A percentile compares a stretch with the other conserved stretches of the same genome.
These are phyloP conservation scores for Yamadazyma diddensiae DNA, from an alignment of 1,139 yeast species.

Conservation along the genomic window DNA sequence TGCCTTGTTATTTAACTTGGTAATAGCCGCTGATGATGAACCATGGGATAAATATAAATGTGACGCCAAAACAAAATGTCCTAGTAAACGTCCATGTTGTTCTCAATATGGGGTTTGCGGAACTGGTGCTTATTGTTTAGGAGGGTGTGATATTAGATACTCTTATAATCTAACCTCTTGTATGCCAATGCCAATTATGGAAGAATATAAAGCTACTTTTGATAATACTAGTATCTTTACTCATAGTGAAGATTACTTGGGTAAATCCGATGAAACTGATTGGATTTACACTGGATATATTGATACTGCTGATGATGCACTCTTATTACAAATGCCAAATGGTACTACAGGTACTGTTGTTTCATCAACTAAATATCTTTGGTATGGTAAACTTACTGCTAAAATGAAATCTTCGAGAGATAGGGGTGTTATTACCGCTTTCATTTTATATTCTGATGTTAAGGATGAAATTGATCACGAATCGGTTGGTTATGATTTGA, in stretches of 20 bases:
- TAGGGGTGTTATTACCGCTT: conserved; percentile 83
- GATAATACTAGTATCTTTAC: conserved; percentile 22
- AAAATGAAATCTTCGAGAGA: conserved; percentile 71
- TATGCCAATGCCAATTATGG: conserved; percentile 57
- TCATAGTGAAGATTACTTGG: conserved; percentile 52
- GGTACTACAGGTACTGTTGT: conserved; percentile 76
- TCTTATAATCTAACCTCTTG: conserved; percentile 65
- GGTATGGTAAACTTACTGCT: conserved; percentile 83
- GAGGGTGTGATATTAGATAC: conserved; percentile 73
- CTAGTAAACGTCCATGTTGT: conserved; percentile 74
- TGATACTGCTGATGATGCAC: conserved; percentile 51
- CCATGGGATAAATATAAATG: conserved; percentile 36
- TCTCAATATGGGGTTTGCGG: conserved; percentile 86
- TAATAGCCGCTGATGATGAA: conserved; percentile 10
- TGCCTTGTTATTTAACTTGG: conserved; percentile 10
- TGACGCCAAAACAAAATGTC: conserved; percentile 54
- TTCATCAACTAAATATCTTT: conserved; percentile 73
- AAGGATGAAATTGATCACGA: conserved; percentile 91
- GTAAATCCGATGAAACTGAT: conserved; percentile 63
- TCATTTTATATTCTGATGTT: conserved; percentile 78
- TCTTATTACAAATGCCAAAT: conserved; percentile 75
- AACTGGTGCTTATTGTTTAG: conserved; percentile 73
- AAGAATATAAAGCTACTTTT: conserved; percentile 33
- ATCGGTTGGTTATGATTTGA: conserved; percentile 72
- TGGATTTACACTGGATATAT: conserved; percentile 78